These are phyloP conservation scores for Viola pubescens DNA, from an alignment of 441 rosid species.

Conservation along the genomic window DNA sequence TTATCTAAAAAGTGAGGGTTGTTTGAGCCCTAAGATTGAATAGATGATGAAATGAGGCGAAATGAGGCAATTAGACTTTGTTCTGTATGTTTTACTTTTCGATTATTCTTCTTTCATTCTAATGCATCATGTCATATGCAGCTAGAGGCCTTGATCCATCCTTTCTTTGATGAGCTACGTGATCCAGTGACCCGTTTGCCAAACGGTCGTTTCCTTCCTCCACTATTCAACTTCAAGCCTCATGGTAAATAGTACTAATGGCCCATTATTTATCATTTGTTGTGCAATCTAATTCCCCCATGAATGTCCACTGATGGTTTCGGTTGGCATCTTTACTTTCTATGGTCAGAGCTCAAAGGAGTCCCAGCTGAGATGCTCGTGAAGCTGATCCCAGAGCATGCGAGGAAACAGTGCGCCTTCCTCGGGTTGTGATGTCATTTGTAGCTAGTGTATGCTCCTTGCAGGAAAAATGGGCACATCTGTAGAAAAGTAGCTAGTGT, in stretches of 20 bases:
- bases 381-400: slow-evolving; percentile 84
- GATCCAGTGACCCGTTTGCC: slow-evolving; percentile 70
- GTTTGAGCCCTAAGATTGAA: not conserved
- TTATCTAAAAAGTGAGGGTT: too few relatives aligned
- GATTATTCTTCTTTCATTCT: not conserved
- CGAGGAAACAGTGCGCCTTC: slow-evolving; percentile 73
- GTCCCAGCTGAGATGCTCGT: slow-evolving; percentile 53
- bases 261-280: not conserved
- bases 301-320: not conserved
- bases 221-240: slow-evolving; percentile 75
- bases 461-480: slow-evolving; percentile 26
- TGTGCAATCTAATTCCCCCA: not conserved
- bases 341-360: slow-evolving; percentile 67
- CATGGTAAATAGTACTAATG: slow-evolving; percentile 39
- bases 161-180: slow-evolving; percentile 88
- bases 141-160: slow-evolving; percentile 80
- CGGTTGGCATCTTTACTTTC: slow-evolving; percentile 2
- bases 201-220: slow-evolving; percentile 84
- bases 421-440: slow-evolving; percentile 44
- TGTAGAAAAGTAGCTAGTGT: slow-evolving; percentile 37
- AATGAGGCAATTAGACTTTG: too few relatives aligned
- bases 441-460: slow-evolving; percentile 27
- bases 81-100: not conserved
- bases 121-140: slow-evolving; percentile 15
- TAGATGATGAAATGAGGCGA: not conserved